Evolutionary conservation across 2,329 filamentous ascomycete species (phyloP), one percentile per base, ranked within the genome.

Genomic region (Metarhizium guizhouense): DNA sequence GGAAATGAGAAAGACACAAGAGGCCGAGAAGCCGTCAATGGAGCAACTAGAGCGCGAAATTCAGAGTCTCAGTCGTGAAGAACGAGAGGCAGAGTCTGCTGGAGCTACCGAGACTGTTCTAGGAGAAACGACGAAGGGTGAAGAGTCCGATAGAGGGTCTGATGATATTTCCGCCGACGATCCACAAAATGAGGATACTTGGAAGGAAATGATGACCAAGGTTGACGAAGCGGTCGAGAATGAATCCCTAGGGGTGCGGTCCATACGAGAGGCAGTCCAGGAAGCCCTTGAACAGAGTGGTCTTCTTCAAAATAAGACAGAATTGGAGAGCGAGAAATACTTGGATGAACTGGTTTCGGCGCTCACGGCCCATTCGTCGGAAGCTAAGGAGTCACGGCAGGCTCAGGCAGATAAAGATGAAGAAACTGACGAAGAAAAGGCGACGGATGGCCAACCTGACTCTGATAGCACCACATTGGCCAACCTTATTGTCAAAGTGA

Each of bases 1-100:
- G 5, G 78, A 90, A 54, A 89, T 95, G 59, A 74, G 86, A 18
- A 70, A 72, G 13, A 88, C 94, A n/a, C 93, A 97, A 67, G 80
- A 76, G 25, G 77, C 77, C 14, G 84, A 82, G 56, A 82, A 83
- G 59, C 81, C 76, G 18, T 80, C 82, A 38, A 79, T 91, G 25
- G 83, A 87, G 51, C 80, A 80, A 13, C 89, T 89, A 61, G 87
- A 95, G 68, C 77, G 76, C 43, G 71, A 77, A 14, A 78, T 90
- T 16, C 73, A 85, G 47, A 82, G 78, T 8, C 61, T 84, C 2
- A 68, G 69, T 2, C 64, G 70, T 45, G 59, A 65, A 18, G 68
- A 69, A 48, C 60, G 58, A 4, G 68, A 71, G 40, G 58, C 54
- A 3, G 60, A 66, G 42, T 55, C 58, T 3, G 51, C 49, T 2